Base-by-base conservation (phyloP, 2,329 filamentous ascomycete species). In the Aureobasidium zeae region DNA sequence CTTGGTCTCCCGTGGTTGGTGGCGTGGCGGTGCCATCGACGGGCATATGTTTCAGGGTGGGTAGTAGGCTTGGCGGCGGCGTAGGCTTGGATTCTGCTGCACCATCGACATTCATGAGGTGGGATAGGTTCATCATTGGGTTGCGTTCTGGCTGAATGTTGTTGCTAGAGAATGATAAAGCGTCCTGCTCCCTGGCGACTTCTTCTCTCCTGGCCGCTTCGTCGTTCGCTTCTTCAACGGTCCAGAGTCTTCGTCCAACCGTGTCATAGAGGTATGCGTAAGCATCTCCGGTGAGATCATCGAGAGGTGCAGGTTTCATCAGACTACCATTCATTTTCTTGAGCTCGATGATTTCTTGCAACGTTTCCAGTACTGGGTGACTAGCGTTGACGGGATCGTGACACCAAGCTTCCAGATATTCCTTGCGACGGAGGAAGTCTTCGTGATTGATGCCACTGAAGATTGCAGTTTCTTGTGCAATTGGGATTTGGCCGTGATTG, bases 261-360 rank as follows among this genome's bases (percentile, higher is more conserved):
- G 81, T 75, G 13, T 73, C 71, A 57, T 86, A 91, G 12, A 94
- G 69, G 36, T 78, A 73, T 1, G 85, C 83, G 61, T 94, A 98
- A 36, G 84, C 80, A 62, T 98, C 91, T 16, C 81, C 83, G 51
- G 95, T 83, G n/a, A 96, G 73, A 56, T 98, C 91, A 55, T 98
- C 91, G 32, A 96, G 89, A 8, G 81, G 72, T 0, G 79, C 76
- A 1, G 82, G 76, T 62, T 94, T 95, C 75, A 93, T 91, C 6
- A 94, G 71, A 34, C 81, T 83, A 29, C 81, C 81, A 57, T 98
- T 98, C 32, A 95, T 74, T 59, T 79, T 81, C 57, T 84, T 84
- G 24, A 85, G 64, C 52, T 86, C 81, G 19, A 81, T 68, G 1
- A 76, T 73, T 50, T 85, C 81, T 30, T 76, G 71, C 9, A 86